Evolutionary conservation across 495 filamentous ascomycete species (phyloP).

Genomic region (Tuber calosporum): DNA sequence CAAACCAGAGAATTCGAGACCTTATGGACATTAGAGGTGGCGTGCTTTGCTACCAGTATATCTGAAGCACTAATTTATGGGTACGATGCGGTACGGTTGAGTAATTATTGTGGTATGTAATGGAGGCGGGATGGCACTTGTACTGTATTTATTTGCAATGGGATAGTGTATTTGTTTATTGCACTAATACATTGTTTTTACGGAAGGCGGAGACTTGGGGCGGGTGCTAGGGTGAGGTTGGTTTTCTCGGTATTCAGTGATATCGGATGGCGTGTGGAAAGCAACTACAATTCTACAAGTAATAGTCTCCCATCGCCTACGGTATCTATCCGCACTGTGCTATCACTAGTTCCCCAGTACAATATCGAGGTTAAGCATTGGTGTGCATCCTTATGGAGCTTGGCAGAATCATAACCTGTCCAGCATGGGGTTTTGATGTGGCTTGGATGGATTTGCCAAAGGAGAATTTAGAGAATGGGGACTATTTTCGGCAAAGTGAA

Average conservation of each 20-base stretch:
- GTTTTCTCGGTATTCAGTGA: not conserved
- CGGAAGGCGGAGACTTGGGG: not conserved
- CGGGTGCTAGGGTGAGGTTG: not conserved
- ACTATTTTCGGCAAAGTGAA: too few species aligned
- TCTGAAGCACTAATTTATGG: not conserved
- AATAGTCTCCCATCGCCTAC: too few species aligned
- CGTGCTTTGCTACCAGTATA: conserved; percentile 30
- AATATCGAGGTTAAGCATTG: too few species aligned
- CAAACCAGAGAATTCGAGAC: conserved; percentile 25
- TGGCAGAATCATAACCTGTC: too few species aligned
- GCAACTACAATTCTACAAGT: too few species aligned
- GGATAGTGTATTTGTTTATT: not conserved
- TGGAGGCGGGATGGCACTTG: not conserved
- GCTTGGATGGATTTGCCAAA: too few species aligned
- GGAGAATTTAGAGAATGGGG: too few species aligned
- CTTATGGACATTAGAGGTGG: conserved; percentile 37
- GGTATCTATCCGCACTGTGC: too few species aligned
- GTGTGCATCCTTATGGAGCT: too few species aligned
- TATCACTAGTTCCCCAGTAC: too few species aligned
- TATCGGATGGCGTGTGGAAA: not conserved
- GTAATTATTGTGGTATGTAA: not conserved
- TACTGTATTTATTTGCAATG: not conserved
- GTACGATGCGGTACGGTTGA: not conserved
- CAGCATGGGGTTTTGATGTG: too few species aligned
- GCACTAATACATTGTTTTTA: not conserved